phyloP scores from a whole-genome alignment of 768 basidiomycete species.

The Russula emetica region DNA sequence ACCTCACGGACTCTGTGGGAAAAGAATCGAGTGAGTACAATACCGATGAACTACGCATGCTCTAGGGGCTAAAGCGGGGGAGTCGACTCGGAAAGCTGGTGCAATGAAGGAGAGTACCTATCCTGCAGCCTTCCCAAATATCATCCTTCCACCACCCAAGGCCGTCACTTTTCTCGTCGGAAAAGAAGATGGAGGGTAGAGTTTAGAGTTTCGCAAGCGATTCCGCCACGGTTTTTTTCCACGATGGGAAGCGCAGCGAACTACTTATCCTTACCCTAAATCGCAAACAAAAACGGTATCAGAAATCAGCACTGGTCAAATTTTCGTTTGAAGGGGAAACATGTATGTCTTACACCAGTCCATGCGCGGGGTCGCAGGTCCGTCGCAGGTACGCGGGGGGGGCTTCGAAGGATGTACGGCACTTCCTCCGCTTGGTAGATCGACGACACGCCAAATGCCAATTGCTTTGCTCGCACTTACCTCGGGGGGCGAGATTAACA shows the following conservation, averaged over 20 bases:
- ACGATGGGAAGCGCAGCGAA: slow-evolving; percentile 18
- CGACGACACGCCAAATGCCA: slow-evolving; percentile 14
- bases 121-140: slow-evolving; percentile 20
- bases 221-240: slow-evolving; percentile 6
- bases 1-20: slow-evolving; percentile 12
- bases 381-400: background rate
- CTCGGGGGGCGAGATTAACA: background rate
- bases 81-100: background rate
- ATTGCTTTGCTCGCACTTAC: slow-evolving; percentile 4
- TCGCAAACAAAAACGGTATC: background rate
- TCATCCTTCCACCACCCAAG: slow-evolving; percentile 24
- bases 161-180: slow-evolving; percentile 6
- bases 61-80: background rate
- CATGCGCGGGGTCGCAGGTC: slow-evolving; percentile 18
- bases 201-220: slow-evolving; percentile 6
- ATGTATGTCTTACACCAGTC: slow-evolving; percentile 16
- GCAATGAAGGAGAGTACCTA: background rate
- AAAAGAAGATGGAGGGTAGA: slow-evolving; percentile 17
- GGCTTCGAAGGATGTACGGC: background rate
- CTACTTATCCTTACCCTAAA: slow-evolving; percentile 16
- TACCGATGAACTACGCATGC: background rate
- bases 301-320: background rate
- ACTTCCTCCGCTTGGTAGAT: background rate
- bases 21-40: background rate
- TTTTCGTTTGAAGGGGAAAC: background rate